Percentiles rank a stretch among this genome's conserved stretches.
These are phyloP conservation scores for Penicillium rolfsii DNA, from an alignment of 2,329 filamentous ascomycete species.

Conservation along the genomic window DNA sequence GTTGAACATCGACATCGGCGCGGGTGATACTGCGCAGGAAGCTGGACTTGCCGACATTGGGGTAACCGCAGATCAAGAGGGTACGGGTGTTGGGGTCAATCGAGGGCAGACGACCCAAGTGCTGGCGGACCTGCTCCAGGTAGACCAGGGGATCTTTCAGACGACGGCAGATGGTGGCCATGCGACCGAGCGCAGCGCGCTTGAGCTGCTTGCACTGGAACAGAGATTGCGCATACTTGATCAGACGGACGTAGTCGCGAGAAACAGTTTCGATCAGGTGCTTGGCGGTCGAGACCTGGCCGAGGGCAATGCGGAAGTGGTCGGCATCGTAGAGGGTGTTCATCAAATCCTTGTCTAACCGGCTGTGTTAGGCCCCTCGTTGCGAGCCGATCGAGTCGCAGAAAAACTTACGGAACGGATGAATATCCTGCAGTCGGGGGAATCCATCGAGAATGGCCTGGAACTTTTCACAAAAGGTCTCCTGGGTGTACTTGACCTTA, in stretches of 20 bases:
- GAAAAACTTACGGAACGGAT: constrained; percentile 74
- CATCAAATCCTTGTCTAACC: constrained; percentile 73
- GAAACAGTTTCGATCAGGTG: constrained; percentile 95
- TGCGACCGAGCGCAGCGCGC: constrained; percentile 90
- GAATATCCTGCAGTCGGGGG: constrained; percentile 88
- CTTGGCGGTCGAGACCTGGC: constrained; percentile 94
- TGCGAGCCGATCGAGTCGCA: constrained; percentile 6
- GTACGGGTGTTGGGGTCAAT: constrained; percentile 98
- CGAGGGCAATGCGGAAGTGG: constrained; percentile 95
- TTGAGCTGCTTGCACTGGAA: constrained; percentile 99
- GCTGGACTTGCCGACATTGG: constrained; percentile 95
- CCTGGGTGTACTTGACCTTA: constrained; percentile 97
- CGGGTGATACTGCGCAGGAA: constrained; percentile 91
- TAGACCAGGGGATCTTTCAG: constrained; percentile 94
- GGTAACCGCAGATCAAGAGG: constrained; percentile 94
- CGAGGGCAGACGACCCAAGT: constrained; percentile 94
- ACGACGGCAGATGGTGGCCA: constrained; percentile 95
- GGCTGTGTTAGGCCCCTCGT: constrained; percentile 24
- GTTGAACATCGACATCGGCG: constrained; percentile 95
- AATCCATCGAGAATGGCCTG: constrained; percentile 89
- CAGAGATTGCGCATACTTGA: constrained; percentile 94
- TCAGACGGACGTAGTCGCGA: constrained; percentile 91
- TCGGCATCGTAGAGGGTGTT: constrained; percentile 99
- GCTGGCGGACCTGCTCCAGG: constrained; percentile 94
- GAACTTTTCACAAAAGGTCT: constrained; percentile 95